Base-by-base conservation (phyloP, 2,329 filamentous ascomycete species). In the Westerdykella sp. region DNA sequence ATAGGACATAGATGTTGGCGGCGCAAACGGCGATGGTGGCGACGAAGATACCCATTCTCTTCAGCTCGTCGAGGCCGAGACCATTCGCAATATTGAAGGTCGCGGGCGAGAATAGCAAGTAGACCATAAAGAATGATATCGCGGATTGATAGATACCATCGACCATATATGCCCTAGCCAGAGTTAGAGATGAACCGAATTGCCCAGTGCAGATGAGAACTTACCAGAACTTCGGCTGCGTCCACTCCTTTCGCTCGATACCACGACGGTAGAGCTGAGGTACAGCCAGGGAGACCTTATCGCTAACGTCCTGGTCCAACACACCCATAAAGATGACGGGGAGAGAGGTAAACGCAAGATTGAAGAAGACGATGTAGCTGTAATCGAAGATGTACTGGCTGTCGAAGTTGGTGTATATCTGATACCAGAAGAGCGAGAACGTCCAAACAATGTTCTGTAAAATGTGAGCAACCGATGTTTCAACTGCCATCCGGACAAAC, bases 321-420 rank as follows among this genome's bases (percentile, higher is more conserved):
- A 98, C 86, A 69, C 93, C 93, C 81, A 97, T 94, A 55, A 98
- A 80, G 54, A 93, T 90, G 48, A 97, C 87, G 2, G 93, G 89
- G 15, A 98, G 70, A 13, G 93, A 98, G 5, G 93, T 98, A 69
- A 98, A 98, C 45, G 90, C 86, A 65, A 98, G 74, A 71, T 97
- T 97, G 77, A 95, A 95, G 63, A 97, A 78, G 50, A 97, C 77
- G 59, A 98, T 95, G 70, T 97, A 98, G 32, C 88, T 94, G 73
- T 95, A 96, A 68, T 98, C 93, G 72, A 94, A 96, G 41, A 96
- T 81, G 65, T 96, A 97, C 37, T 91, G 91, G 67, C 91, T 89
- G 71, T 98, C 93, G 66, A 94, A 96, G 69, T 95, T 85, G 74
- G 86, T 88, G 69, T 85, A 98, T 42, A 95, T 87, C 65, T 94